Evolutionary conservation across 2,329 filamentous ascomycete species (phyloP).

Genomic region (Talaromyces sp.): DNA sequence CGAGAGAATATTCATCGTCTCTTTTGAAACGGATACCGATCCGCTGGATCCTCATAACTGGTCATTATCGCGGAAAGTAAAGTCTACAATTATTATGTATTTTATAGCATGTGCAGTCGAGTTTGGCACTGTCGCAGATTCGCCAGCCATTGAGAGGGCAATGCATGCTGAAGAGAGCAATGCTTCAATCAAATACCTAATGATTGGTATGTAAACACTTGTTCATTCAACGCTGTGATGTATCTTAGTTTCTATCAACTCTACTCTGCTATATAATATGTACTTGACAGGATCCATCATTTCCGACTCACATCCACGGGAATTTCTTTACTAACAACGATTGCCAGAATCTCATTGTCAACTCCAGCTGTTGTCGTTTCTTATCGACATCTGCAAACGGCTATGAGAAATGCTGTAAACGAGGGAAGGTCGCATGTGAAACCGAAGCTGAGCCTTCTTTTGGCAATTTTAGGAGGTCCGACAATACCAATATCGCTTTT

Average conservation of each 20-base stretch:
- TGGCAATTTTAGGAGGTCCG: background rate
- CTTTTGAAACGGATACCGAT: background rate
- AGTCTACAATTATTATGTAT: background rate
- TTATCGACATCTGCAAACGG: background rate
- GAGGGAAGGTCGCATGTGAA: background rate
- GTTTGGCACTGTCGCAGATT: background rate
- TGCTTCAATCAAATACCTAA: background rate
- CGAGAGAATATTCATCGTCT: background rate
- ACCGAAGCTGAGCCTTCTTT: background rate
- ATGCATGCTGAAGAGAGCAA: background rate
- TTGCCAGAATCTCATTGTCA: background rate
- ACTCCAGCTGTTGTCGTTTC: background rate
- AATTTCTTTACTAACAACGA: background rate
- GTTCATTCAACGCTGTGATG: too few relatives aligned
- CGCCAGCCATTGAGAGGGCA: background rate
- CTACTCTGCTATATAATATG: background rate
- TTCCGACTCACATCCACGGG: background rate
- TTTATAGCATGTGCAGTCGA: background rate
- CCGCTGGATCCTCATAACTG: background rate
- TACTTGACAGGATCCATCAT: background rate
- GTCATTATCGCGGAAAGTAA: background rate
- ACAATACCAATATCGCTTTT: background rate
- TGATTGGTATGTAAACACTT: background rate
- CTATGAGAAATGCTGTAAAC: background rate
- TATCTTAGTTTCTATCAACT: background rate